Conservation (phyloP, 139 green algal species). For the Chloropicon primus region DNA sequence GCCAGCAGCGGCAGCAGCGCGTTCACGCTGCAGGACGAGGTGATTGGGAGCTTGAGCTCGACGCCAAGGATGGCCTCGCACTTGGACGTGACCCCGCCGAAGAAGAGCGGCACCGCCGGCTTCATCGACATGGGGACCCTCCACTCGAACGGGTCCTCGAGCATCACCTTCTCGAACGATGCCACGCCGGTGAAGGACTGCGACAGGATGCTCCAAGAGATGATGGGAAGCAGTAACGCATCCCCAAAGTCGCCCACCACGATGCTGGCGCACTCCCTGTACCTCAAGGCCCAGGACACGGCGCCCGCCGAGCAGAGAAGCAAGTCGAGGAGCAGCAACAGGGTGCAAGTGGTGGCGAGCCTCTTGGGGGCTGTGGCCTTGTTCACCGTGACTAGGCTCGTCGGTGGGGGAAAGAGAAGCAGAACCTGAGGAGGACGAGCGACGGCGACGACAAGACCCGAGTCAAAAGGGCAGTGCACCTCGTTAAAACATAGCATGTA, state of each 20-base stretch:
- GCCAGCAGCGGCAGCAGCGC: background rate
- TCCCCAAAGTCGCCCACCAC: background rate
- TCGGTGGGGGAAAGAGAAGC: background rate
- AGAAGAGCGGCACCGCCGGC: no score
- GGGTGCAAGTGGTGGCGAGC: background rate
- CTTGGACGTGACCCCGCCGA: no score
- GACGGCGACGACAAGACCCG: no score
- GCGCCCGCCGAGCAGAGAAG: no score
- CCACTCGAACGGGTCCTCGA: background rate
- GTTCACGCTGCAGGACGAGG: background rate
- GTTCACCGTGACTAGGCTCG: background rate
- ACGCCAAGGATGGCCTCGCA: no score
- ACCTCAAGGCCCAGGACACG: background rate
- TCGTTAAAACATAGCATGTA: no score
- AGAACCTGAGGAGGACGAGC: background rate
- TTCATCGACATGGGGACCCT: background rate
- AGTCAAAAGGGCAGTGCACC: no score
- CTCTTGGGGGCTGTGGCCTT: background rate
- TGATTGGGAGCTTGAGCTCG: no score
- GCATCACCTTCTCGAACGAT: background rate
- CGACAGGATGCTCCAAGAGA: no score
- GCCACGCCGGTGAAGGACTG: no score
- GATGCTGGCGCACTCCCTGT: background rate
- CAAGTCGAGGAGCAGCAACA: background rate
- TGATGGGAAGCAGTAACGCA: no score